Base-by-base conservation (phyloP, 2,329 filamentous ascomycete species). In the Bipolaris bicolor region DNA sequence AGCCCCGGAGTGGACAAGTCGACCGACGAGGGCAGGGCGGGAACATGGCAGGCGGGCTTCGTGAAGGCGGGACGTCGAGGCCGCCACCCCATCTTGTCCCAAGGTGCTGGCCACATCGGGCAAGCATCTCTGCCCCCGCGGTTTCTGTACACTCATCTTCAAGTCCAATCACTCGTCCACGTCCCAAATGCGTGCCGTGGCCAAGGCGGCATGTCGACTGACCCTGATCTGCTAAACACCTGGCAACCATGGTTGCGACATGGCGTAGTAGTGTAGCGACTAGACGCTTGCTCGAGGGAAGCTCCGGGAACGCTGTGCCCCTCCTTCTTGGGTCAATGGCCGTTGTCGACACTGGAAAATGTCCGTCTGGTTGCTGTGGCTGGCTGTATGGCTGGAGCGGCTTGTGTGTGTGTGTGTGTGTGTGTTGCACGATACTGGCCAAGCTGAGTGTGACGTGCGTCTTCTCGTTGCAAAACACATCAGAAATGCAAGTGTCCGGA, bases 401-500 rank as follows among this genome's bases (percentile, higher is more conserved):
- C n/a, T n/a, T n/a, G n/a, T n/a, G n/a, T n/a, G n/a, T n/a, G n/a
- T n/a, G n/a, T n/a, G n/a, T n/a, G n/a, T n/a, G n/a, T n/a, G n/a
- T 29, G 26, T 50, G 58, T 51, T 58, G 44, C 46, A 47, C 60
- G 60, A 52, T 51, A 59, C 26, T 59, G 61, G 43, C 24, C 20
- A 41, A 62, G 58, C 63, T 56, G 60, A 66, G 62, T 60, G 60
- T 57, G 62, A 52, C 49, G 62, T 63, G 56, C 39, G 20, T 51
- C 29, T 44, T 34, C 9, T 41, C 22, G 20, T 26, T 60, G 58
- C 55, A 60, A 41, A 36, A 36, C 36, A 55, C 59, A 63, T 54
- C 41, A 36, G 16, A 62, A 50, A 69, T 66, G 69, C 65, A 61
- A 59, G 64, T 49, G 60, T 54, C 68, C 63, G 66, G 67, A 34